These are phyloP conservation scores for Xylaria acuta DNA, from an alignment of 495 filamentous ascomycete species.

Conservation along the genomic window DNA sequence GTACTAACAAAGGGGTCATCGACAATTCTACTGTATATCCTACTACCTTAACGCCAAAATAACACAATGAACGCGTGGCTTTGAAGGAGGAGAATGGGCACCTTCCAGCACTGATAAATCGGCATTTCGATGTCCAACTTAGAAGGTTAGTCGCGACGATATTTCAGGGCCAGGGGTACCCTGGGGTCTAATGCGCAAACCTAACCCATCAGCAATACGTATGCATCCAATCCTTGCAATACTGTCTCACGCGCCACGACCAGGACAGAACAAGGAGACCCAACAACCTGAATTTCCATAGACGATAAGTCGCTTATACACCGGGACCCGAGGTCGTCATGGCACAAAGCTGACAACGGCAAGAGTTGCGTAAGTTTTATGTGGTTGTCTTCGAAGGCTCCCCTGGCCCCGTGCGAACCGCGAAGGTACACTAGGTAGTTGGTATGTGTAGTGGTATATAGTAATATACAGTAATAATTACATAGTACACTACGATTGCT, in stretches of 20 bases:
- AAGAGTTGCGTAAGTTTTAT: background rate
- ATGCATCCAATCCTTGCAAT: background rate
- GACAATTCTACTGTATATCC: background rate
- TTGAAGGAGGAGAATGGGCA: background rate
- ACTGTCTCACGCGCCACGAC: background rate
- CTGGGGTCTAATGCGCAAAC: background rate
- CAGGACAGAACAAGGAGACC: no score
- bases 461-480: no score
- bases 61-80: background rate
- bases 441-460: no score
- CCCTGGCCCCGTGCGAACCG: no score
- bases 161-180: background rate
- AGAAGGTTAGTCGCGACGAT: background rate
- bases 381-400: no score
- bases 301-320: no score
- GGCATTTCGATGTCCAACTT: background rate
- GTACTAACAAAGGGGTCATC: background rate
- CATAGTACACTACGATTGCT: background rate
- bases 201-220: background rate
- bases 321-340: no score
- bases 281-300: no score
- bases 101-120: background rate
- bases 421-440: no score
- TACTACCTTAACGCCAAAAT: background rate
- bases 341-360: no score